Conservation (phyloP, 208 protist species). For the Acanthamoeba triangularis region DNA sequence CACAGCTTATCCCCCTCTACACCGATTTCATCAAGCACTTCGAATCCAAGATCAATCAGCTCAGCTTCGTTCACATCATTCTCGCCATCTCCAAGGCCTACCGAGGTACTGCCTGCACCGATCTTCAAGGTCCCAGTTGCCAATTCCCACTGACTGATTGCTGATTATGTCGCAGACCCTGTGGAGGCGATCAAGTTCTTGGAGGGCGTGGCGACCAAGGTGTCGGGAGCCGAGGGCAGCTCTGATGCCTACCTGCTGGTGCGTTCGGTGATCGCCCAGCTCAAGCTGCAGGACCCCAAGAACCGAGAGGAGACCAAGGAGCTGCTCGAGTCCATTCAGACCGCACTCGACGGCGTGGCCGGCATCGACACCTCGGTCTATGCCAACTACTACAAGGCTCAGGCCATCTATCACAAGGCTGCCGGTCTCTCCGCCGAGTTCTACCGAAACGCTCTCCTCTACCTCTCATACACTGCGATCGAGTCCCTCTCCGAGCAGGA, state of each 20-base stretch:
- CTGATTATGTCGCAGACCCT: conserved; percentile 27
- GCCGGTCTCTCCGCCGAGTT: conserved; percentile 88
- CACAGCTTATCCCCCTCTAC: conserved; percentile 75
- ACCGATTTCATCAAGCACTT: conserved; percentile 76
- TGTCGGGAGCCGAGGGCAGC: conserved; percentile 15
- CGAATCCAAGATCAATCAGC: conserved; percentile 81
- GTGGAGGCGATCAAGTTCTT: conserved; percentile 30
- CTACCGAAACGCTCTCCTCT: conserved; percentile 90
- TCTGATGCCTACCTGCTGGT: conserved; percentile 63
- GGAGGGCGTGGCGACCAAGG: conserved; percentile 40
- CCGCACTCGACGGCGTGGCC: background rate
- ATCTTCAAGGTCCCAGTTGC: background rate
- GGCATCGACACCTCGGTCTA: conserved; percentile 73
- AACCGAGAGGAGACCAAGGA: conserved; percentile 66
- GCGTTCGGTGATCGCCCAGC: conserved; percentile 70
- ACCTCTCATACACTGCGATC: conserved; percentile 89
- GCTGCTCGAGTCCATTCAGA: conserved; percentile 66
- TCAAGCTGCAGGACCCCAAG: conserved; percentile 44
- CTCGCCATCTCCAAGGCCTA: conserved; percentile 68
- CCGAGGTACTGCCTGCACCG: background rate
- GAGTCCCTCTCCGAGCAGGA: conserved; percentile 82
- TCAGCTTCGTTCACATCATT: conserved; percentile 77
- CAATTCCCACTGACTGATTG: background rate
- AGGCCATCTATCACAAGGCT: conserved; percentile 57
- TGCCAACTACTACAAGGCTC: conserved; percentile 70